phyloP scores from a whole-genome alignment of 1,284 basidiomycete species.

The Pterula multifida region DNA sequence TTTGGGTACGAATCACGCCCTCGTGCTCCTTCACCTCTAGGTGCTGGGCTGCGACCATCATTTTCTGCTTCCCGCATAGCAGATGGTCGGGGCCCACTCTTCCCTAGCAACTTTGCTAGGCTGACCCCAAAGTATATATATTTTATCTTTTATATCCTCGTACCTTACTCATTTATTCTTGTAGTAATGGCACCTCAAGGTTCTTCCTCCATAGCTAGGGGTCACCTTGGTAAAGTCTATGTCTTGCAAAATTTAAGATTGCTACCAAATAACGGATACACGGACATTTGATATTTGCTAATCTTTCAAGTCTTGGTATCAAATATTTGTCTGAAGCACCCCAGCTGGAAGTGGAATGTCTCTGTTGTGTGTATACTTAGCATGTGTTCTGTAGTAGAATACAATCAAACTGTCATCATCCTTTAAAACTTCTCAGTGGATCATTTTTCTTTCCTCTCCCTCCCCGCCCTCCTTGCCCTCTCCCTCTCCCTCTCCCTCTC shows the following conservation, averaged over 20 bases:
- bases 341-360: no score
- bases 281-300: no score
- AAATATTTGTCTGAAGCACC: no score
- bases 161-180: no score
- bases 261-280: no score
- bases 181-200: no score
- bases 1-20: background rate
- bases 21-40: background rate
- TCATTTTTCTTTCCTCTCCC: slow-evolving; percentile 15
- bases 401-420: background rate
- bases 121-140: background rate
- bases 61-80: background rate
- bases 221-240: no score
- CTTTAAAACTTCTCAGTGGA: background rate
- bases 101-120: slow-evolving; percentile 1
- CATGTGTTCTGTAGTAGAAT: background rate
- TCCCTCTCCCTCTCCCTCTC: slow-evolving; percentile 41
- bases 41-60: background rate
- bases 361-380: background rate
- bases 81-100: background rate
- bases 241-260: no score
- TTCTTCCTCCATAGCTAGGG: background rate
- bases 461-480: slow-evolving; percentile 31
- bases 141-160: no score
- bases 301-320: no score